These are phyloP conservation scores for Aureobasidium zeae DNA, from an alignment of 2,329 filamentous ascomycete genomes.

Conservation along the genomic window DNA sequence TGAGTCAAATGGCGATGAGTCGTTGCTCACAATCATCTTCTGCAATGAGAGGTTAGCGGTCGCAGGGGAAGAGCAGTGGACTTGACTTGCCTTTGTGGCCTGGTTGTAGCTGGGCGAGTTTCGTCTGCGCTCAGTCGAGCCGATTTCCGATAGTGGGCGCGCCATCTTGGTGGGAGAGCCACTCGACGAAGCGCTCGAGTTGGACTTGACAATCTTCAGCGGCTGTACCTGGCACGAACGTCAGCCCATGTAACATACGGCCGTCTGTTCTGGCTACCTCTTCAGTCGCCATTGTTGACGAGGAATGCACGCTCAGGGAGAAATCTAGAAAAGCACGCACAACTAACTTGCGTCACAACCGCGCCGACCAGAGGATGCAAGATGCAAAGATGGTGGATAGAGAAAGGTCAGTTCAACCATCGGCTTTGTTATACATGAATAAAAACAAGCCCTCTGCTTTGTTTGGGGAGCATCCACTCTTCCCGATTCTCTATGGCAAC, in stretches of 20 bases:
- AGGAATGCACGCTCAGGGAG: conserved; percentile 25
- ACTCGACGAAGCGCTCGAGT: conserved; percentile 10
- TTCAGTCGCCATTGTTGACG: conserved; percentile 33
- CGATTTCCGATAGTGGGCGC: conserved; percentile 80
- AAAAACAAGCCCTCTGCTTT: too few species aligned
- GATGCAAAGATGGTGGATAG: too few species aligned
- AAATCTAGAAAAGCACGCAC: neutral
- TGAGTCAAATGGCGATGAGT: conserved; percentile 61
- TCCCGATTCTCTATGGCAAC: too few species aligned
- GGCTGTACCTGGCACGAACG: conserved; percentile 55
- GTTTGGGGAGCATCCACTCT: too few species aligned
- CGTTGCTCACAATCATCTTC: conserved; percentile 61
- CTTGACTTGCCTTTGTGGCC: conserved; percentile 51
- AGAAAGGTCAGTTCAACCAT: too few species aligned
- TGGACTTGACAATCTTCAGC: conserved; percentile 64
- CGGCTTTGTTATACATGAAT: too few species aligned
- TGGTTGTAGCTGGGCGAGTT: conserved; percentile 92
- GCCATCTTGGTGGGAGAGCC: conserved; percentile 58
- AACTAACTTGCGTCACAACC: neutral
- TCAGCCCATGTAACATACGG: conserved; percentile 11
- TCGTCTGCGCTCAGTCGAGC: conserved; percentile 71
- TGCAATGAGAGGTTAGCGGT: conserved; percentile 30
- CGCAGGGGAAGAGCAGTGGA: neutral
- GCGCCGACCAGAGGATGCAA: too few species aligned
- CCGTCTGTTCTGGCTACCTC: conserved; percentile 26